Evolutionary conservation across 148 eudicot genomes (phyloP).

Genomic region (Nyssa sinensis): DNA sequence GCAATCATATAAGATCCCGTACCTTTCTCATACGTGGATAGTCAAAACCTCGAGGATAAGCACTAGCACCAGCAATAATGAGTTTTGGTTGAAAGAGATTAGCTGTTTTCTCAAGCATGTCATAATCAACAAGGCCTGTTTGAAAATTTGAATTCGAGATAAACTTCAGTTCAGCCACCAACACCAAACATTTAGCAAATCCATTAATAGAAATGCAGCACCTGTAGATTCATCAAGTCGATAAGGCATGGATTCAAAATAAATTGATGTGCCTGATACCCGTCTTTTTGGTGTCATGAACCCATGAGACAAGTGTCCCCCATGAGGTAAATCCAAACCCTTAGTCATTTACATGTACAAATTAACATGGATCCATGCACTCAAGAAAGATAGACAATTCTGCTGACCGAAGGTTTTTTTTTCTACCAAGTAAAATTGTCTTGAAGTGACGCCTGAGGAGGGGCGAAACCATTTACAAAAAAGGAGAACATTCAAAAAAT

Average conservation of each 20-base stretch:
- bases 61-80: constrained; percentile 95
- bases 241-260: constrained; percentile 95
- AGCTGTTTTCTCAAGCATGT: constrained; percentile 93
- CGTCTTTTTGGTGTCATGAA: constrained; percentile 89
- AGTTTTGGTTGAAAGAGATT: constrained; percentile 81
- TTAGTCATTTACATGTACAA: constrained; percentile 17
- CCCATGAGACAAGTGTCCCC: constrained; percentile 92
- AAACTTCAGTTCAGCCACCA: background rate
- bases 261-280: constrained; percentile 88
- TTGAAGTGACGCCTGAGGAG: too few relatives aligned
- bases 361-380: constrained; percentile 2
- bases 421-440: too few relatives aligned
- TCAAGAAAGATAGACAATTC: background rate
- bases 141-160: background rate
- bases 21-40: constrained; percentile 96
- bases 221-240: constrained; percentile 89
- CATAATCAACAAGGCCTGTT: constrained; percentile 83
- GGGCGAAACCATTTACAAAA: too few relatives aligned
- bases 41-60: constrained; percentile 89
- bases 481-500: too few relatives aligned
- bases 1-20: background rate
- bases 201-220: constrained; percentile 11
- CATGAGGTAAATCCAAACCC: constrained; percentile 94
- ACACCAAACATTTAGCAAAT: background rate
- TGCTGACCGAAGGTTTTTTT: background rate